Evolutionary conservation across 306 rosid genomes (phyloP).

Genomic region (Trichosanthes cucumerina): DNA sequence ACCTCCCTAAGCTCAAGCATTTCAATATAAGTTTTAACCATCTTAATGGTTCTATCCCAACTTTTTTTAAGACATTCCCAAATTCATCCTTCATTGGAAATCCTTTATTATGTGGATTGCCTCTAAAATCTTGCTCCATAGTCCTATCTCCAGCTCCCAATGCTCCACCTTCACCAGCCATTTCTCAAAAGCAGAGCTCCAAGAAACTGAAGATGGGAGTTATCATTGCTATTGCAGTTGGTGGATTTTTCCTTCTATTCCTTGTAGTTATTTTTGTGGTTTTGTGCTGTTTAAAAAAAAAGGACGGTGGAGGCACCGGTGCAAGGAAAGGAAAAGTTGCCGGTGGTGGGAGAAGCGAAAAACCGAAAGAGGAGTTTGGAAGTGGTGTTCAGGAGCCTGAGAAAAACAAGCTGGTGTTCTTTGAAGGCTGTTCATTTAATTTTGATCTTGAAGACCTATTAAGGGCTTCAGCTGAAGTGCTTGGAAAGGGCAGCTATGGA

Average conservation of each 20-base stretch:
- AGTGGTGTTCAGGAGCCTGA: constrained; percentile 88
- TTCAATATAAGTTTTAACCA: constrained; percentile 78
- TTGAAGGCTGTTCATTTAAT: constrained; percentile 77
- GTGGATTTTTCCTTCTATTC: constrained; percentile 46
- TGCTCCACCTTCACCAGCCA: constrained; percentile 24
- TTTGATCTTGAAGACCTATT: constrained; percentile 82
- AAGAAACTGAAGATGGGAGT: constrained; percentile 45
- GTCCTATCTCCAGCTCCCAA: constrained; percentile 37
- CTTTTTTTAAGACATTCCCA: constrained; percentile 42
- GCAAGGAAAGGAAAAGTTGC: constrained; percentile 50
- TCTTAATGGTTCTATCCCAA: constrained; percentile 75
- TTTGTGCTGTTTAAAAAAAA: constrained; percentile 51
- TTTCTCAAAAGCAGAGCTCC: constrained; percentile 31
- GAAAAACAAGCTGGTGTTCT: constrained; percentile 77
- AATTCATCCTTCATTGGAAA: constrained; percentile 73
- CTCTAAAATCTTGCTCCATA: constrained; percentile 47
- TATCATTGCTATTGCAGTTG: constrained; percentile 74
- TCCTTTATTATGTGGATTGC: constrained; percentile 59
- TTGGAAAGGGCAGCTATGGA: constrained; percentile 85
- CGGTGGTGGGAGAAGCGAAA: constrained; percentile 60
- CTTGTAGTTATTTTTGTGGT: constrained; percentile 42
- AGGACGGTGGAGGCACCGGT: constrained; percentile 20
- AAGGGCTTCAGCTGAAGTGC: constrained; percentile 81
- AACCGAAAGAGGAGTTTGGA: constrained; percentile 79
- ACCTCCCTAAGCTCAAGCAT: constrained; percentile 38